Conservation (phyloP, 116 monocot species). For the Phalaenopsis hybrid region DNA sequence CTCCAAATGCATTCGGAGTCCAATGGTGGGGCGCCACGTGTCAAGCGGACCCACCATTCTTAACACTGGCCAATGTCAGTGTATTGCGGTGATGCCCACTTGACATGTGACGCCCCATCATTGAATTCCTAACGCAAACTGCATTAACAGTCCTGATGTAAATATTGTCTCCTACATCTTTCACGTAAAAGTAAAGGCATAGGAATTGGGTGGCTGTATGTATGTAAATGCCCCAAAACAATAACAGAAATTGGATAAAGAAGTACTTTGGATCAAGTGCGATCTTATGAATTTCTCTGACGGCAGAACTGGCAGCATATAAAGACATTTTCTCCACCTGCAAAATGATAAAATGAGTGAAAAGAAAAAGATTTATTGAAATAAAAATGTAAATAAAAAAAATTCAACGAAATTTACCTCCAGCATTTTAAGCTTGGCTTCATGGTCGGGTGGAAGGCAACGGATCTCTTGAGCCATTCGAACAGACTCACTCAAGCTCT, state of each 20-base stretch:
- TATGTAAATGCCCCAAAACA: not conserved
- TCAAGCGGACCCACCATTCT: no score
- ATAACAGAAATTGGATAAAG: not conserved
- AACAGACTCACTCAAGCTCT: slow-evolving; percentile 63
- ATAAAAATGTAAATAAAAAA: not conserved
- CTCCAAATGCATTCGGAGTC: no score
- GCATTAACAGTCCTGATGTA: no score
- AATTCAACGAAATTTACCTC: slow-evolving; percentile 37
- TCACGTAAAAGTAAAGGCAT: no score
- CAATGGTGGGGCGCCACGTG: no score
- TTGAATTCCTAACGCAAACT: no score
- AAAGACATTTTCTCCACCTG: slow-evolving; percentile 82
- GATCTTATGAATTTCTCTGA: slow-evolving; percentile 84
- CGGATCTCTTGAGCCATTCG: slow-evolving; percentile 77
- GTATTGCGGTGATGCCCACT: no score
- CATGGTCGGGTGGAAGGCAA: slow-evolving; percentile 77
- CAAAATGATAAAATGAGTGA: not conserved
- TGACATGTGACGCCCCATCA: no score
- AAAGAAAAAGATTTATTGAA: not conserved
- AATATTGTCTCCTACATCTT: no score
- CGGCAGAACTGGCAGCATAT: slow-evolving; percentile 86
- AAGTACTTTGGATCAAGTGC: slow-evolving; percentile 68
- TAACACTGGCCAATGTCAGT: no score
- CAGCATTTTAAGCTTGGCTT: slow-evolving; percentile 74
- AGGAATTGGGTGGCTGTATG: not conserved